Evolutionary conservation across 2,329 filamentous ascomycete genomes (phyloP), one percentile per base, ranked within the genome.

Genomic region (Leptographium radiaticola): DNA sequence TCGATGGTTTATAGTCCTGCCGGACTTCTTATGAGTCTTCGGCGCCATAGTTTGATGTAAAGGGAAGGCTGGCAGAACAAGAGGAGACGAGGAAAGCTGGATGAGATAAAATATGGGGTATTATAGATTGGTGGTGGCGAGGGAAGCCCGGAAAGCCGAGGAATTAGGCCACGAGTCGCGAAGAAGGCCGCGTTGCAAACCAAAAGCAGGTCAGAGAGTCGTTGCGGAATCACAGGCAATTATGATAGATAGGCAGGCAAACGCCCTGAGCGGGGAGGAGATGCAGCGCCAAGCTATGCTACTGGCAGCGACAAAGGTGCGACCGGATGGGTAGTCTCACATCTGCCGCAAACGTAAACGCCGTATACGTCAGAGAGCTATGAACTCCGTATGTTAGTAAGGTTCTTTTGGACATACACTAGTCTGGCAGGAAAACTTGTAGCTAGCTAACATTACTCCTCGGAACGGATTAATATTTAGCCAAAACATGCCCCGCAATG

Each of bases 1-100:
- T 57, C 83, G 72, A 64, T 87, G 72, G 64, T 87, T 84, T 13
- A 67, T 66, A 55, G 46, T 46, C 51, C 66, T 67, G 53, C 67
- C 66, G 48, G 67, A 65, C 53, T 68, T 69, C 54, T 68, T 54
- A 31, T 58, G 67, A 13, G 66, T 65, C 58, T 68, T 75, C 59
- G 73, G 72, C 51, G 71, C 65, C 72, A 75, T 74, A 61, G 58
- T 46, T 16, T 18, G 39, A 31, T 18, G 30, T 20, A 4, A 4
- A 18, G 20, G 7, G n/a, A 30, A 51, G 40, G 49, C 20, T 36
- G n/a, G 9, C 18, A 33, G n/a, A 30, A 34, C 45, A 43, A 25
- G 33, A 44, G 46, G n/a, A 16, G n/a, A 25, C 2, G 33, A 39
- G 3, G n/a, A 15, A 33, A 46, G 38, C 15, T n/a, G 25, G 39